Evolutionary conservation across 345 rosid genomes (phyloP).

Genomic region (Erodium maritimum): DNA sequence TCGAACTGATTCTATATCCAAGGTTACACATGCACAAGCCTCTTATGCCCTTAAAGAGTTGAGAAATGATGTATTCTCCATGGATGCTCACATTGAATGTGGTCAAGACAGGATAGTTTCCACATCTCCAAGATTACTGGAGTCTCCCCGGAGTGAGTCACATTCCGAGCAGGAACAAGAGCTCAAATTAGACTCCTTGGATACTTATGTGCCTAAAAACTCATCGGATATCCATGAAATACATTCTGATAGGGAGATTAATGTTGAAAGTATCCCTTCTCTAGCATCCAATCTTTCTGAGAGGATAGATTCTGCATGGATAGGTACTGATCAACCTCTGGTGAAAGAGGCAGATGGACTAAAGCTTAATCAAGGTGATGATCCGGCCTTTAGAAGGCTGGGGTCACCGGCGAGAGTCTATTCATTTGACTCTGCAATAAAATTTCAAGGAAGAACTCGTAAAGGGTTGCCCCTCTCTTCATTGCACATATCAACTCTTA

Average conservation of each 20-base stretch:
- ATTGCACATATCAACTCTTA: constrained; percentile 38
- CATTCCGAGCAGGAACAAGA: constrained; percentile 18
- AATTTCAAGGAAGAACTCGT: constrained; percentile 45
- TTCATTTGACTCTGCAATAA: constrained; percentile 82
- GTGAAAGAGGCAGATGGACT: constrained; percentile 29
- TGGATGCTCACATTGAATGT: constrained; percentile 19
- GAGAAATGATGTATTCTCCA: constrained; percentile 13
- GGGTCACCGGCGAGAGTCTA: constrained; percentile 51
- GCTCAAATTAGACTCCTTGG: constrained; percentile 8
- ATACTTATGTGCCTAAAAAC: constrained; percentile 19
- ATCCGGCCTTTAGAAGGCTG: constrained; percentile 36
- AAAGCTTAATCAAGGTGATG: constrained; percentile 17
- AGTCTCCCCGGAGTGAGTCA: constrained; percentile 15
- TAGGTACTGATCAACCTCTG: constrained; percentile 48
- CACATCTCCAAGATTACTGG: constrained; percentile 19
- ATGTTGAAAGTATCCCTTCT: constrained; percentile 20
- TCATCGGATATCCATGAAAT: constrained; percentile 24
- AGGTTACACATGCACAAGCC: constrained; percentile 23
- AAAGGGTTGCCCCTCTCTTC: constrained; percentile 56
- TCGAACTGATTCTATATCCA: constrained; percentile 27
- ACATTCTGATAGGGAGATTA: constrained; percentile 33
- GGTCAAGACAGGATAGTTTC: constrained; percentile 14
- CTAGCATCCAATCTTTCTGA: constrained; percentile 60
- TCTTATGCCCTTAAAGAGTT: constrained; percentile 22
- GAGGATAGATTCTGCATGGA: constrained; percentile 98